Base-by-base conservation (phyloP, 2,329 filamentous ascomycete genomes). In the Colletotrichum sp. region DNA sequence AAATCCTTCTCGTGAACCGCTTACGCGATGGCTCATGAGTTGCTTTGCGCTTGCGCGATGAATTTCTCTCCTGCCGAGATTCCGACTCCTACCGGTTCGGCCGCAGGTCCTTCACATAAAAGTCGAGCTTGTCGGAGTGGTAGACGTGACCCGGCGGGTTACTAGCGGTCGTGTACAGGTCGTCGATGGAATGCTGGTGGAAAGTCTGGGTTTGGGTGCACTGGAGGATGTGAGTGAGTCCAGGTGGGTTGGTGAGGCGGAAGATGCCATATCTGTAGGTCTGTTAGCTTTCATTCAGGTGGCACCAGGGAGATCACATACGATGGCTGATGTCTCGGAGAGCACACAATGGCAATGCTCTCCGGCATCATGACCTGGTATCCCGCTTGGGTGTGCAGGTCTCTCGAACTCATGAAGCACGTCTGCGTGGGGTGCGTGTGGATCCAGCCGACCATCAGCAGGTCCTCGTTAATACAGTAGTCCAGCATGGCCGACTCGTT, bases 311-410 rank as follows among this genome's bases (percentile, higher is more conserved):
- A 8, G 64, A 8, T 48, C 28, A 89, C 93, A 87, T 87, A 96
- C 92, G 93, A 94, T 60, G 94, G 94, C 43, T 89, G 88, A 80
- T 94, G 95, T 72, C 91, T 94, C 1, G 97, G 97, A 8, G 97
- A 95, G 85, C 97, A 99, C 52, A 99, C 97, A 80, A 99, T 98
- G 6, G 97, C 97, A 77, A 99, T 96, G 80, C 95, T 97, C 87
- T 99, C 97, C 1, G 96, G 94, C 85, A 98, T 91, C 95, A 98
- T 98, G 75, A 97, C 93, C 85, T 99, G 97, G 83, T 98, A 98
- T 13, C 96, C 96, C 5, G 93, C 93, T 82, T 98, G 96, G 0
- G 97, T 99, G 82, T 99, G 97, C 78, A 98, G 83, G 82, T 99
- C 97, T 66, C 96, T 89, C 65, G 94, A 97, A 82, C 95, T 98